phyloP scores from a whole-genome alignment of 1,139 yeast genomes.

The Scheffersomyces illinoinensis region DNA sequence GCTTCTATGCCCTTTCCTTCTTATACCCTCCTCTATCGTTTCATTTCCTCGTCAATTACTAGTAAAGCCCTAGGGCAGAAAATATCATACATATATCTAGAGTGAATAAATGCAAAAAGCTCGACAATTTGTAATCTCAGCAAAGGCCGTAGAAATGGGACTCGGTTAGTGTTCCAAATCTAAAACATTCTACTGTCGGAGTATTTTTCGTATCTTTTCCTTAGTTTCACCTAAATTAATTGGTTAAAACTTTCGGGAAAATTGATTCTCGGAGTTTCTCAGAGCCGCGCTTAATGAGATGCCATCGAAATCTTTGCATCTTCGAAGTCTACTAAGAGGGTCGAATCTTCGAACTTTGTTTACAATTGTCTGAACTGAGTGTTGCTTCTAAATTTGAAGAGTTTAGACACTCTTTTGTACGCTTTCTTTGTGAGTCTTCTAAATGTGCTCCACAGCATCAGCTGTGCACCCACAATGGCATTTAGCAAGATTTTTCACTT shows the following conservation, averaged over 20 bases:
- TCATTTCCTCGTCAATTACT: not conserved
- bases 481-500: not conserved
- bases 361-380: not conserved
- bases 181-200: not conserved
- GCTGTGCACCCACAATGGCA: too few species aligned
- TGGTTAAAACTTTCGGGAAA: not conserved
- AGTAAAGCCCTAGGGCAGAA: not conserved
- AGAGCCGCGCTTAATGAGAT: not conserved
- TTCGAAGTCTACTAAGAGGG: not conserved
- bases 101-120: not conserved
- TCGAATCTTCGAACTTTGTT: not conserved
- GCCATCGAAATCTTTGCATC: not conserved
- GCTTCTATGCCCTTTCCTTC: not conserved
- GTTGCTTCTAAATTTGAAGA: not conserved
- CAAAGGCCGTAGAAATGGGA: not conserved
- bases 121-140: not conserved
- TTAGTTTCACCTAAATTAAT: not conserved
- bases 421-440: too few species aligned
- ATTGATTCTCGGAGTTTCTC: not conserved
- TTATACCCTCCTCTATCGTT: conserved; percentile 3
- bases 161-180: not conserved
- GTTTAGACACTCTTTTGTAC: not conserved
- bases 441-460: too few species aligned
- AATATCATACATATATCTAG: not conserved
- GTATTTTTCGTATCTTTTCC: not conserved